Evolutionary conservation across 2,329 filamentous ascomycete species (phyloP), one percentile per base, ranked within the genome.

Genomic region (Nemania sp.): DNA sequence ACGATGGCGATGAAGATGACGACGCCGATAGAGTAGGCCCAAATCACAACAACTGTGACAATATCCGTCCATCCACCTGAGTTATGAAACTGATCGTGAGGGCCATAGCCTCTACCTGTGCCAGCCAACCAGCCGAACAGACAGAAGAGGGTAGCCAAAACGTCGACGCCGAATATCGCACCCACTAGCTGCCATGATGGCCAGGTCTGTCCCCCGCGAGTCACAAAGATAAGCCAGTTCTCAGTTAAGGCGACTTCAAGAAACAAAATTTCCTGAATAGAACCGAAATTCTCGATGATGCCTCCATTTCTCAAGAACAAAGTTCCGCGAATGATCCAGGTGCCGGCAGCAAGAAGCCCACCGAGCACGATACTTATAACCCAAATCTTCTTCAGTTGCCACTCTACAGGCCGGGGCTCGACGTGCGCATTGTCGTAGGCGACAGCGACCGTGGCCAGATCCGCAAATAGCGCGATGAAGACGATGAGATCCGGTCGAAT

Each of bases 361-460:
- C 88, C 88, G 45, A 90, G 81, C 55, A 88, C 75, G 61, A 88
- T 77, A 58, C 82, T 86, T 66, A 91, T 89, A 62, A 90, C 80
- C 88, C 87, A 90, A 69, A 90, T 90, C 80, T 90, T 91, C 61
- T 87, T 86, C 61, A 91, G 72, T 75, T 91, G 88, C 88, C 88
- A 91, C 72, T 90, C 87, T 65, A 90, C 88, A 12, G 88, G 88
- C 33, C 87, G 84, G 56, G 79, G 79, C 68, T 91, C 88, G 65
- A 84, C 89, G 75, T 89, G 84, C 41, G 88, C 88, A 70, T 90
- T 90, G 69, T 91, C 88, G 76, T 90, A 90, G 43, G 88, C 88
- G 53, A 90, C 84, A 56, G 88, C 88, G 61, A 91, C 88, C 59
- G 88, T 91, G 57, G 88, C 88, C 73, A 91, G 75, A 80, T 91